Conservation (phyloP, 805 yeast genomes). For the Metschnikowia sp. region DNA sequence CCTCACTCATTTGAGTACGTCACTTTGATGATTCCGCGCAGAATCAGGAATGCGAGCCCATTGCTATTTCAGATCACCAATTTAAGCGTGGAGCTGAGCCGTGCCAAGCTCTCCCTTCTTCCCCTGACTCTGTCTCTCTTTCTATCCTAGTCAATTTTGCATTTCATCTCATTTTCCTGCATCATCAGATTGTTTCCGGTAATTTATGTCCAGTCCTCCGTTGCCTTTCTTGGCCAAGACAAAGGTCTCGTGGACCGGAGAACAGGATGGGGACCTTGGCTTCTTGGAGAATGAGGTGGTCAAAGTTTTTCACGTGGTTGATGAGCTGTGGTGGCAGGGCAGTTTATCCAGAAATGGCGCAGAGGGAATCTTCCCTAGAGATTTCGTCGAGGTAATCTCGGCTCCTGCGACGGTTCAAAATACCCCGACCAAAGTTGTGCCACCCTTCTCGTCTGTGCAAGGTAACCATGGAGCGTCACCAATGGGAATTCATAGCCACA, state of each 20-base stretch:
- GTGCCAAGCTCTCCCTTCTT: neutral
- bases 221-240: conserved; percentile 78
- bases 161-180: neutral
- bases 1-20: neutral
- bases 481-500: neutral
- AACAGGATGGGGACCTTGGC: conserved; percentile 83
- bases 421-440: conserved; percentile 11
- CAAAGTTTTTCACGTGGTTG: conserved; percentile 74
- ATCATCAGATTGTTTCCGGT: neutral
- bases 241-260: conserved; percentile 91
- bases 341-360: conserved; percentile 72
- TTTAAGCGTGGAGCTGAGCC: neutral
- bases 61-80: neutral
- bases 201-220: conserved; percentile 30
- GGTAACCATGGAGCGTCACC: conserved; percentile 3
- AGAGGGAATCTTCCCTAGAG: conserved; percentile 83
- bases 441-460: conserved; percentile 1
- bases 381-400: conserved; percentile 63
- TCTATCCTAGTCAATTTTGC: neutral
- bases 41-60: conserved; percentile 1
- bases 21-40: conserved; percentile 1
- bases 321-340: conserved; percentile 94
- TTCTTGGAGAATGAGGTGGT: conserved; percentile 91
- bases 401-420: conserved; percentile 11
- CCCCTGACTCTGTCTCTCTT: neutral